Base-by-base conservation (phyloP, 2,329 filamentous ascomycete genomes). In the Calcarisporium arbuscula region DNA sequence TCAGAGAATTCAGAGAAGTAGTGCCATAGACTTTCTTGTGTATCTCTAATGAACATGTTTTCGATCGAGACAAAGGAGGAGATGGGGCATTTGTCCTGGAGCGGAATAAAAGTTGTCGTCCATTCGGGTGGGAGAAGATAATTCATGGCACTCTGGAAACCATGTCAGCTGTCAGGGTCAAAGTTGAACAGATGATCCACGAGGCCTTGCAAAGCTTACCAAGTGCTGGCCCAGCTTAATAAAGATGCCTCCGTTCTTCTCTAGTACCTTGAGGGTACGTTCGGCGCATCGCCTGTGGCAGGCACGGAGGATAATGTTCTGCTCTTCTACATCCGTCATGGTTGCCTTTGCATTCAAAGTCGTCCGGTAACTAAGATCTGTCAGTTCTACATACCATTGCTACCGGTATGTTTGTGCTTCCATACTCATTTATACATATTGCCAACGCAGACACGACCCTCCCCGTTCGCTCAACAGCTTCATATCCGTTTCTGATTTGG, bases 161-260 rank as follows among this genome's bases (percentile, higher is more conserved):
- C n/a, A 22, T 7, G 41, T 53, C 22, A 45, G 63, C 39, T 57
- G 52, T 30, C 23, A 15, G 21, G 12, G 20, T 14, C 7, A 37
- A 30, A 10, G 19, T 28, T 22, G n/a, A 7, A 27, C 32, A 17
- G 18, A 17, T 30, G 14, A 17, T 18, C 16, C 12, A 16, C 8
- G 8, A 16, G 28, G 12, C 22, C 14, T 25, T 25, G 36, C 28
- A 27, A 31, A 16, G 8, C 62, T 27, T 68, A 81, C 79, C 61
- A 98, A 61, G 62, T 98, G 92, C 52, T 98, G 92, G 7, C 92
- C 92, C 25, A 98, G 68, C 62, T 98, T 98, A 58, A 98, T 96
- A 51, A 96, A 98, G 44, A 98, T 95, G 19, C 90, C 94, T 18
- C 94, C 92, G 59, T 95, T 96, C 68, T 85, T 87, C 69, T 98